These are phyloP conservation scores for Claviceps monticola DNA, from an alignment of 2,329 filamentous ascomycete species.

Conservation along the genomic window DNA sequence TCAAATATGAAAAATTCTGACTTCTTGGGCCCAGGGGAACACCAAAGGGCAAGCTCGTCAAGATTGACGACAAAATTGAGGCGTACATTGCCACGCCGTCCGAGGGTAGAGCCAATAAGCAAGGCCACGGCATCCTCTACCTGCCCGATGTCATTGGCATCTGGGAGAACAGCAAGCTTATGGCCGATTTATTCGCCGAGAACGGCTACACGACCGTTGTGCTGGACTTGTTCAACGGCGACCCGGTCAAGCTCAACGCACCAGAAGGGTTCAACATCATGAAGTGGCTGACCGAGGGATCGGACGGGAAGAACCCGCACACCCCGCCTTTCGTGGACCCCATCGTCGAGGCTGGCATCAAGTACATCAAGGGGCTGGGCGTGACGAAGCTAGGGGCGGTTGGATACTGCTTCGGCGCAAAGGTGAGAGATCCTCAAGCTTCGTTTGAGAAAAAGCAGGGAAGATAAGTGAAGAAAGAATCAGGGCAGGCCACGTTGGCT, in stretches of 20 bases:
- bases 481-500: background rate
- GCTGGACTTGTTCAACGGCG: constrained; percentile 25
- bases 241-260: constrained; percentile 14
- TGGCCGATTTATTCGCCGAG: constrained; percentile 26
- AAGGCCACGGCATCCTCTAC: constrained; percentile 20
- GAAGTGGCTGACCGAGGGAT: constrained; percentile 25
- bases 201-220: constrained; percentile 25
- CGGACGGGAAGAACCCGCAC: constrained; percentile 33
- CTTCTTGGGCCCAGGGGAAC: constrained; percentile 25
- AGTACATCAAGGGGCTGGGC: constrained; percentile 40
- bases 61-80: constrained; percentile 26
- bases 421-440: constrained; percentile 23
- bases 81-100: constrained; percentile 37
- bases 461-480: background rate
- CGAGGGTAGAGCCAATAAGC: constrained; percentile 12
- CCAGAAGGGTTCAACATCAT: constrained; percentile 17
- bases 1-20: background rate
- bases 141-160: constrained; percentile 25
- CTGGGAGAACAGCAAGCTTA: constrained; percentile 25
- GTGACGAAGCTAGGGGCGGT: constrained; percentile 39
- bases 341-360: constrained; percentile 26
- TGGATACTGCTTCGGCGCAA: constrained; percentile 54
- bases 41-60: constrained; percentile 31
- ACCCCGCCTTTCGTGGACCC: constrained; percentile 19
- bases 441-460: background rate